Evolutionary conservation across 176 grass and related monocot genomes (phyloP).

Genomic region (Ensete ventricosum): DNA sequence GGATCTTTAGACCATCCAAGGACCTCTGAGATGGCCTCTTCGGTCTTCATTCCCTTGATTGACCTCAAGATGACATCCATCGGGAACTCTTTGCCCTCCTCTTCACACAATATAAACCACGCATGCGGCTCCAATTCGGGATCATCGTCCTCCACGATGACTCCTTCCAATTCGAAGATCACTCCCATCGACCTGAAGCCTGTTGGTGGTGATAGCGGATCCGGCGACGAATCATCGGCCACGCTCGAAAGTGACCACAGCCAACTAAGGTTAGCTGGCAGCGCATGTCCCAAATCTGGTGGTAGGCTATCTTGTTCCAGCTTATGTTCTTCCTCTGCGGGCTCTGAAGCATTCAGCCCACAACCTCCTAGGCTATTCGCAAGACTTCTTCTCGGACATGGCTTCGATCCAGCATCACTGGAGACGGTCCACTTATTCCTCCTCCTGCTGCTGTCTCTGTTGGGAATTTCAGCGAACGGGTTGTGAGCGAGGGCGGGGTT

Average conservation of each 20-base stretch:
- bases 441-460: too few species aligned
- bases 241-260: constrained; percentile 29
- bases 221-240: constrained; percentile 11
- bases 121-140: constrained; percentile 44
- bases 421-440: background rate
- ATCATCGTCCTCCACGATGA: constrained; percentile 59
- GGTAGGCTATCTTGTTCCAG: background rate
- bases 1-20: constrained; percentile 59
- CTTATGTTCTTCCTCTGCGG: constrained; percentile 23
- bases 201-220: background rate
- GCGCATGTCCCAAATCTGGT: constrained; percentile 37
- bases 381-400: background rate
- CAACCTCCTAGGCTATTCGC: background rate
- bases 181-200: constrained; percentile 39
- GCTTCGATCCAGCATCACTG: background rate
- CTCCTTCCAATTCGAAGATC: constrained; percentile 74
- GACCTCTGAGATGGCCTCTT: constrained; percentile 56
- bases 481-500: constrained; percentile 8
- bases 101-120: constrained; percentile 53
- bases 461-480: constrained; percentile 16
- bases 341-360: constrained; percentile 29
- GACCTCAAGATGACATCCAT: constrained; percentile 33
- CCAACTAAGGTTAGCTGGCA: constrained; percentile 61
- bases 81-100: constrained; percentile 61
- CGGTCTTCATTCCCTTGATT: constrained; percentile 67